These are phyloP conservation scores for Globisporangium rhizosaccharum DNA, from an alignment of 352 stramenopile species.

Conservation along the genomic window DNA sequence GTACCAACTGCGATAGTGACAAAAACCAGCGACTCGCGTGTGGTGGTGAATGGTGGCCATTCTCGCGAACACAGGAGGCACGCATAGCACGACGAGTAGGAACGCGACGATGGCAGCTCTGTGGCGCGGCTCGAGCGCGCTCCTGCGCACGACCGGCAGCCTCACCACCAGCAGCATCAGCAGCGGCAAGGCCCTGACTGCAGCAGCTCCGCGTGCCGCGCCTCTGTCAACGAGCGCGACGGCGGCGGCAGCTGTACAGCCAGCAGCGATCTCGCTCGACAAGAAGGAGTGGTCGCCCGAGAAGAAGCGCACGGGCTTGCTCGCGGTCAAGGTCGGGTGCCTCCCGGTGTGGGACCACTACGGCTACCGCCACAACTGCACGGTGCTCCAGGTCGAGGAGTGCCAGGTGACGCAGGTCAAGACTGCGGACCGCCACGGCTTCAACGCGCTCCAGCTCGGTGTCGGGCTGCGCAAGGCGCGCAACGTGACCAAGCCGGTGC, in stretches of 20 bases:
- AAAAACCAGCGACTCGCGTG: not conserved
- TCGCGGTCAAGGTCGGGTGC: slow-evolving; percentile 98
- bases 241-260: not conserved
- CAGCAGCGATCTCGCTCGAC: slow-evolving; percentile 12
- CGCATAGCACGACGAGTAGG: not conserved
- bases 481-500: slow-evolving; percentile 92
- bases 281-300: slow-evolving; percentile 53
- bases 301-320: slow-evolving; percentile 85
- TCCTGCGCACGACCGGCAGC: slow-evolving; percentile 12
- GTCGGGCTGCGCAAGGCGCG: slow-evolving; percentile 95
- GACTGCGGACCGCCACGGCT: slow-evolving; percentile 91
- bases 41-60: slow-evolving; percentile 15
- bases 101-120: not conserved
- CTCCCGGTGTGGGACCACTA: slow-evolving; percentile 98
- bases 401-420: slow-evolving; percentile 96
- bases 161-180: not conserved
- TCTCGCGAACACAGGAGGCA: not conserved
- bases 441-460: slow-evolving; percentile 94
- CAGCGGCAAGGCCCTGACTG: slow-evolving; percentile 10
- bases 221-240: slow-evolving; percentile 10
- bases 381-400: slow-evolving; percentile 88
- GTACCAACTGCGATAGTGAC: not conserved
- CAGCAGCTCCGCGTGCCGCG: slow-evolving; percentile 3
- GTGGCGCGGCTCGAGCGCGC: slow-evolving; percentile 31
- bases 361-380: slow-evolving; percentile 95